Percentiles rank a stretch among this genome's conserved stretches.
Conservation (phyloP, 2,329 filamentous ascomycete species). For the Ophiostoma quercus region DNA sequence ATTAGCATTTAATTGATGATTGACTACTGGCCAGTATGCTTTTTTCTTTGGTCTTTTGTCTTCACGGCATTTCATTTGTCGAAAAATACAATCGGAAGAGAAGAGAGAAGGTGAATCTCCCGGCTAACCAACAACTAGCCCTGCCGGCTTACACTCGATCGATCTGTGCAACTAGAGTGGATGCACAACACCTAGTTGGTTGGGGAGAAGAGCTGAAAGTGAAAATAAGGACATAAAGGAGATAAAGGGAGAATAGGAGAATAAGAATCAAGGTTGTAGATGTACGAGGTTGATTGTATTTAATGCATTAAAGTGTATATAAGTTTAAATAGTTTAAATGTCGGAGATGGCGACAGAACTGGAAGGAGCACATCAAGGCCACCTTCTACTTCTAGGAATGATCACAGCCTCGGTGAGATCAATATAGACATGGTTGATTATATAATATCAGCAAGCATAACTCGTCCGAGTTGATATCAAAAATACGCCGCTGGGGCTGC, state of each 20-base stretch:
- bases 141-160: slow-evolving; percentile 11
- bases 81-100: too few species aligned
- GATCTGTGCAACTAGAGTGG: not conserved
- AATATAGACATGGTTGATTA: not conserved
- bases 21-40: too few species aligned
- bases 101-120: not conserved
- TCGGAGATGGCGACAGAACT: not conserved
- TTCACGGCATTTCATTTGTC: too few species aligned
- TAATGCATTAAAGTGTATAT: not conserved
- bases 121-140: slow-evolving; percentile 18
- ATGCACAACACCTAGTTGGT: not conserved
- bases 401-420: not conserved
- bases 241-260: not conserved
- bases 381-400: not conserved
- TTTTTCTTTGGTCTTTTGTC: too few species aligned
- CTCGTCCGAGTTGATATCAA: not conserved
- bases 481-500: not conserved
- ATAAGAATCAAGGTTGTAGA: too few species aligned
- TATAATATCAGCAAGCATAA: not conserved
- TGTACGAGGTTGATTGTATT: not conserved
- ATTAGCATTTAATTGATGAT: too few species aligned
- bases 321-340: not conserved
- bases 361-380: not conserved
- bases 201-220: not conserved
- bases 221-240: not conserved